Percentiles rank a stretch among this genome's conserved stretches.
These are phyloP conservation scores for Telopea speciosissima DNA, from an alignment of 177 flowering plant species.

Conservation along the genomic window DNA sequence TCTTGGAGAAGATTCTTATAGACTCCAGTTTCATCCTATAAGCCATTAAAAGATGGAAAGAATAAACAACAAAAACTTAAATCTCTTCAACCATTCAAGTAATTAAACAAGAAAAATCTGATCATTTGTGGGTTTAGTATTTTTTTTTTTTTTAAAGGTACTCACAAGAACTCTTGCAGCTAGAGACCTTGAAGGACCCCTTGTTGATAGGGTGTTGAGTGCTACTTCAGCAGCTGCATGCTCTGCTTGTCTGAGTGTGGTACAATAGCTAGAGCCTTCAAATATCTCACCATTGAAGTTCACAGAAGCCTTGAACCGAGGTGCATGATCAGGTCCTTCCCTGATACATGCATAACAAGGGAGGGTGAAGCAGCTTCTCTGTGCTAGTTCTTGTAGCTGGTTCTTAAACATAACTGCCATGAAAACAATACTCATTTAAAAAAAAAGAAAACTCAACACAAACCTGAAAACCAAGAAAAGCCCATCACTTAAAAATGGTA, in stretches of 20 bases:
- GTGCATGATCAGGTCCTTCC: slow-evolving; percentile 62
- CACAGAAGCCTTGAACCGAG: slow-evolving; percentile 52
- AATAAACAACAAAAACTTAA: neutral
- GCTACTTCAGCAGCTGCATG: slow-evolving; percentile 60
- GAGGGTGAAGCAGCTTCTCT: slow-evolving; percentile 53
- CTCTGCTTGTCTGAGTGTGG: slow-evolving; percentile 51
- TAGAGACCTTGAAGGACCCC: slow-evolving; percentile 42
- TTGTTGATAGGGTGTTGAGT: slow-evolving; percentile 37
- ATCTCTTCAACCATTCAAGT: no score
- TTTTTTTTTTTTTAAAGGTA: neutral
- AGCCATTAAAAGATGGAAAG: neutral
- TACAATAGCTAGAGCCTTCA: slow-evolving; percentile 40
- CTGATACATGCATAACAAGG: slow-evolving; percentile 49
- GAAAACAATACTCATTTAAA: neutral
- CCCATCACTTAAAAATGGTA: neutral
- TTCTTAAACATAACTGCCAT: slow-evolving; percentile 47
- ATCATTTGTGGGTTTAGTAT: neutral
- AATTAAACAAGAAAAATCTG: no score
- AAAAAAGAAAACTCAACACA: no score
- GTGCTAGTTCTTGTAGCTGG: slow-evolving; percentile 56
- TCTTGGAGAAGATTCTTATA: slow-evolving; percentile 50
- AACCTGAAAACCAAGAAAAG: neutral
- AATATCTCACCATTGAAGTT: slow-evolving; percentile 58
- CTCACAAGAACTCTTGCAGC: slow-evolving; percentile 49
- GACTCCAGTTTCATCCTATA: slow-evolving; percentile 51